These are phyloP conservation scores for Aspergillus awamori DNA, from an alignment of 2,329 filamentous ascomycete genomes.

Conservation along the genomic window DNA sequence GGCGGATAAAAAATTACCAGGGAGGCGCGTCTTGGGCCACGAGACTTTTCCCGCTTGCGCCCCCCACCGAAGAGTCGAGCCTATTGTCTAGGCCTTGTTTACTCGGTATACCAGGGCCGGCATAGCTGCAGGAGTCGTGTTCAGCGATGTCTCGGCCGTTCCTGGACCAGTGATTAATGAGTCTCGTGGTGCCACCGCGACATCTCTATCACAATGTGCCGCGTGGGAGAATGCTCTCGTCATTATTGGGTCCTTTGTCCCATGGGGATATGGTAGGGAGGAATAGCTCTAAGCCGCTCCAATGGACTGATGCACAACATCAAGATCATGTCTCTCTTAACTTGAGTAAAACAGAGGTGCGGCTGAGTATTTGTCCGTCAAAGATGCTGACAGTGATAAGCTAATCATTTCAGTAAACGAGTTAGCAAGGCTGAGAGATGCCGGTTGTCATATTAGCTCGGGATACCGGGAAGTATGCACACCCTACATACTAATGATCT, in stretches of 20 bases:
- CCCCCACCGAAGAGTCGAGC: neutral
- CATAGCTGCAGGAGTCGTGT: neutral
- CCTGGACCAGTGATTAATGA: neutral
- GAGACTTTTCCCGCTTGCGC: slow-evolving; percentile 4
- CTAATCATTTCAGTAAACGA: neutral
- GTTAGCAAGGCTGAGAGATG: neutral
- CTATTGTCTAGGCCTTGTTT: neutral
- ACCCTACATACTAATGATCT: neutral
- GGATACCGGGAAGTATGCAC: neutral
- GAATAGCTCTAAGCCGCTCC: neutral
- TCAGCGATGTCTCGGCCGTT: neutral
- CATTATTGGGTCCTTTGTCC: neutral
- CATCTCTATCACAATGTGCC: neutral
- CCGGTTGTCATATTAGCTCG: neutral
- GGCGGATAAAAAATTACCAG: slow-evolving; percentile 6
- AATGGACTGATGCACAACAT: neutral
- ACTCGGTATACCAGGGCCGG: neutral
- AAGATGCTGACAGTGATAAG: neutral
- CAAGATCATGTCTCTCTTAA: neutral
- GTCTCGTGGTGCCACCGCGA: neutral
- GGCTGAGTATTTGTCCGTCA: slow-evolving; percentile 1
- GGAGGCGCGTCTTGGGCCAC: neutral
- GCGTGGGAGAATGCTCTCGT: neutral
- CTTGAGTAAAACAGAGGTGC: neutral
- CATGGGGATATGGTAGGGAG: neutral